A percentile compares a stretch with the other conserved stretches of the same genome.
phyloP scores from a whole-genome alignment of 495 filamentous ascomycete species.

The Xylaria acuta region DNA sequence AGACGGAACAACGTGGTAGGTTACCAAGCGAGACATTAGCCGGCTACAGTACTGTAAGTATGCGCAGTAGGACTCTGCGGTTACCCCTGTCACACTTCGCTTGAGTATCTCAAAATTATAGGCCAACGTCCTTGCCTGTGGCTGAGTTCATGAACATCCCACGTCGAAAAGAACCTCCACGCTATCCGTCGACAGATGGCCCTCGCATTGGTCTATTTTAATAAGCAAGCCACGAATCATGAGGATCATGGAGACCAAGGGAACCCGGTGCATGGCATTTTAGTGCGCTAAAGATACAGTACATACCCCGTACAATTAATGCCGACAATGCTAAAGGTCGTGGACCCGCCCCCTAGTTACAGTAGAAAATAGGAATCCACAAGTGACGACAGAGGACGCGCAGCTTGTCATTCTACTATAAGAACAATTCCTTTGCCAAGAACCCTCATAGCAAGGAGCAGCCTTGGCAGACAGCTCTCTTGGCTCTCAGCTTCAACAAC shows the following conservation, averaged over 20 bases:
- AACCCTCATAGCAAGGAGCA: background rate
- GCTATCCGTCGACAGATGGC: background rate
- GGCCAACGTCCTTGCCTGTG: background rate
- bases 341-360: background rate
- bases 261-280: background rate
- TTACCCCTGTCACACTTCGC: background rate
- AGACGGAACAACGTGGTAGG: background rate
- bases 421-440: background rate
- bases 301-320: background rate
- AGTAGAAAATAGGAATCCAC: slow-evolving; percentile 1
- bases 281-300: too few species aligned
- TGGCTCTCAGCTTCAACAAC: background rate
- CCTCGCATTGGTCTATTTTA: background rate
- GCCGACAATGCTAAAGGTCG: background rate
- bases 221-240: slow-evolving; percentile 9
- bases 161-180: background rate
- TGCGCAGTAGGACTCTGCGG: too few species aligned
- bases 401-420: background rate
- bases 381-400: slow-evolving; percentile 12
- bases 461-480: slow-evolving; percentile 10
- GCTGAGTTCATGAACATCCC: slow-evolving; percentile 3
- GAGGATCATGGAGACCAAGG: slow-evolving; percentile 5
- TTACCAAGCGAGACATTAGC: background rate
- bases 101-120: background rate
- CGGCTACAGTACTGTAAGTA: background rate